phyloP scores from a whole-genome alignment of 345 rosid genomes.

The Stellera chamaejasme region DNA sequence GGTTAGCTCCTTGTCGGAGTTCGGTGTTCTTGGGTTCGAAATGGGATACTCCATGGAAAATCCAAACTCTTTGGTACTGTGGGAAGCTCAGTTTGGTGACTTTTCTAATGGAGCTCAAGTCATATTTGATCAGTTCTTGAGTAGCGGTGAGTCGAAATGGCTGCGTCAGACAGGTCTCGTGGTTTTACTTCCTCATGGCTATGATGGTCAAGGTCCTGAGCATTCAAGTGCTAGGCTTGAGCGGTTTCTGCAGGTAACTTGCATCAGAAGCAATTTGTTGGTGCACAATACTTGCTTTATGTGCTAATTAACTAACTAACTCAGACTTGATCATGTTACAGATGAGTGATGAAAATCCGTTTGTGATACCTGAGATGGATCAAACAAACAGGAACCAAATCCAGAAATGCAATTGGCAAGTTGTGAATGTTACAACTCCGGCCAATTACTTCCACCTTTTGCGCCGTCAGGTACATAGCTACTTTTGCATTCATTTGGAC shows the following conservation, averaged over 20 bases:
- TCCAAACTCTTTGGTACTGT: constrained; percentile 56
- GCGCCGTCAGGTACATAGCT: constrained; percentile 53
- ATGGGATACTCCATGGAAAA: constrained; percentile 80
- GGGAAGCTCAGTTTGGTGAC: constrained; percentile 91
- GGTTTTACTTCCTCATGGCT: constrained; percentile 72
- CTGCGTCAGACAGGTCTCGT: constrained; percentile 70
- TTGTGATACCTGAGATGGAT: constrained; percentile 76
- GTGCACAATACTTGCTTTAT: neutral
- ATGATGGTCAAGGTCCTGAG: constrained; percentile 88
- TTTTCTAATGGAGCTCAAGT: constrained; percentile 81
- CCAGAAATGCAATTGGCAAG: constrained; percentile 79
- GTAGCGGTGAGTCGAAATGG: constrained; percentile 88
- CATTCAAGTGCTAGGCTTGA: constrained; percentile 75
- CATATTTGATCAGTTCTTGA: constrained; percentile 70
- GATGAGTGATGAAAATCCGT: constrained; percentile 86
- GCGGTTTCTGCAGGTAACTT: constrained; percentile 64
- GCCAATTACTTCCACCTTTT: constrained; percentile 81
- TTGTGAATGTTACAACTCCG: constrained; percentile 85
- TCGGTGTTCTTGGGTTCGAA: constrained; percentile 82
- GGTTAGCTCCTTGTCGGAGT: constrained; percentile 75
- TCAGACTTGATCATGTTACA: constrained; percentile 8
- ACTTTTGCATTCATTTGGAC: too few relatives aligned
- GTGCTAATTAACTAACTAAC: too few relatives aligned
- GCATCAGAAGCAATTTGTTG: neutral
- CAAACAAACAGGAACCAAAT: constrained; percentile 64